Conservation (phyloP, 2,329 filamentous ascomycete species). For the Calonectria hawksworthii region DNA sequence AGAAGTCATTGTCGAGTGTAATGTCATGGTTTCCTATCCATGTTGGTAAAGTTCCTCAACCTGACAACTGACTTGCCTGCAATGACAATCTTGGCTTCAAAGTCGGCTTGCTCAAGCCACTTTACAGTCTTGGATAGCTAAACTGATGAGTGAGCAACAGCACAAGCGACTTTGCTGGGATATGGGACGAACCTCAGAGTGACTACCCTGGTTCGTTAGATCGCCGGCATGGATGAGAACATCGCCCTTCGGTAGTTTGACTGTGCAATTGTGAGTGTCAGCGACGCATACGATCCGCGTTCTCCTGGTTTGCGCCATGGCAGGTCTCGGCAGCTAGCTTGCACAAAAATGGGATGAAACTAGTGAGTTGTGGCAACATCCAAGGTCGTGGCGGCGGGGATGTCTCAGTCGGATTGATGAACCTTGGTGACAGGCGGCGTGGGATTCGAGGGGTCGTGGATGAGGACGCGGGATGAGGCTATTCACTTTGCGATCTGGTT, state of each 20-base stretch:
- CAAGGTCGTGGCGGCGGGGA: conserved; percentile 18
- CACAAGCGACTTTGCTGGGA: background rate
- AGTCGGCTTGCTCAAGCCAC: conserved; percentile 78
- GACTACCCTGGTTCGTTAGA: conserved; percentile 79
- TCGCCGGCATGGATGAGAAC: conserved; percentile 84
- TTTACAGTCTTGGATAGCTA: conserved; percentile 70
- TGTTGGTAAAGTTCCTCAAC: conserved; percentile 15
- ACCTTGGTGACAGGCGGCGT: background rate
- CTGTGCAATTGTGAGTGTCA: conserved; percentile 79
- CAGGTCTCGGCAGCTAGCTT: conserved; percentile 32
- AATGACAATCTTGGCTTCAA: conserved; percentile 79
- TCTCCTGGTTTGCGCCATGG: conserved; percentile 47
- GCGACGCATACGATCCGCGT: conserved; percentile 82
- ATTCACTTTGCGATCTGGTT: conserved; percentile 5
- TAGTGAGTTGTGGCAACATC: conserved; percentile 15
- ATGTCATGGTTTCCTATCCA: conserved; percentile 80
- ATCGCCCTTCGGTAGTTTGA: conserved; percentile 78
- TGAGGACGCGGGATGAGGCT: background rate
- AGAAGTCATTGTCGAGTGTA: conserved; percentile 76
- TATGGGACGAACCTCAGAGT: conserved; percentile 59
- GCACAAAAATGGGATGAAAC: background rate
- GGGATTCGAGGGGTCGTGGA: background rate
- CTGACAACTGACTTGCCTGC: conserved; percentile 65
- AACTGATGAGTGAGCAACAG: background rate
- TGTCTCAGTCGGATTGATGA: conserved; percentile 22